These are phyloP conservation scores for Cercospora sp. DNA, from an alignment of 2,329 filamentous ascomycete genomes.

Conservation along the genomic window DNA sequence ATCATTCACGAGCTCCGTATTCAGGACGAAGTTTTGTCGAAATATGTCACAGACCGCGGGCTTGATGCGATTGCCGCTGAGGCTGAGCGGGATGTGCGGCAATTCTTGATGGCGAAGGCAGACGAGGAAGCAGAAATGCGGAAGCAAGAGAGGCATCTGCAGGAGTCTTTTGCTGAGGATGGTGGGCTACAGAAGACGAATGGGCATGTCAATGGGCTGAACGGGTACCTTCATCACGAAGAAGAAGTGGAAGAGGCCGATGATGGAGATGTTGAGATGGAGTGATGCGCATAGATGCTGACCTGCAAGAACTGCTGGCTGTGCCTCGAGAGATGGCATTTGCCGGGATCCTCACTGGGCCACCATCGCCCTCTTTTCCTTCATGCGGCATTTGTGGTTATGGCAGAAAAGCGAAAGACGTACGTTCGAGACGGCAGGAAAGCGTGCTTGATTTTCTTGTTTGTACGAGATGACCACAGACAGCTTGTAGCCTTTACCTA, in stretches of 20 bases:
- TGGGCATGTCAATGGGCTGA: constrained; percentile 8
- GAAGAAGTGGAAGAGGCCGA: not conserved
- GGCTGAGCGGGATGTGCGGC: constrained; percentile 43
- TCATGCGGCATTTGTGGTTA: not conserved
- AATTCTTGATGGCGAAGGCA: constrained; percentile 1
- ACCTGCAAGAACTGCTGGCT: not conserved
- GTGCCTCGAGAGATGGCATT: not conserved
- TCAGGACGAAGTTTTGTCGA: constrained; percentile 68
- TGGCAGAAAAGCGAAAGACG: not conserved
- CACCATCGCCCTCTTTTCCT: not conserved
- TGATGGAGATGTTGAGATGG: constrained; percentile 13
- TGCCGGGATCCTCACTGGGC: not conserved
- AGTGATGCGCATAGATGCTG: not conserved
- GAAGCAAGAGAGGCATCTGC: constrained; percentile 16
- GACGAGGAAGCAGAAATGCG: constrained; percentile 15
- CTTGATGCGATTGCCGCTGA: constrained; percentile 68
- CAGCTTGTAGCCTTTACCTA: not conserved
- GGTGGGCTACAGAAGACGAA: constrained; percentile 11
- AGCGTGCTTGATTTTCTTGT: not conserved
- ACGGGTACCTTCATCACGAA: constrained; percentile 1
- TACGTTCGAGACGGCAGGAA: not conserved
- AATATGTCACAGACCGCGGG: constrained; percentile 66
- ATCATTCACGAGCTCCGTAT: constrained; percentile 70
- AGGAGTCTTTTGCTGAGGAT: constrained; percentile 13
- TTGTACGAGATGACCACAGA: not conserved